These are phyloP conservation scores for Aspergillus ruber DNA, from an alignment of 2,329 filamentous ascomycete genomes.

Conservation along the genomic window DNA sequence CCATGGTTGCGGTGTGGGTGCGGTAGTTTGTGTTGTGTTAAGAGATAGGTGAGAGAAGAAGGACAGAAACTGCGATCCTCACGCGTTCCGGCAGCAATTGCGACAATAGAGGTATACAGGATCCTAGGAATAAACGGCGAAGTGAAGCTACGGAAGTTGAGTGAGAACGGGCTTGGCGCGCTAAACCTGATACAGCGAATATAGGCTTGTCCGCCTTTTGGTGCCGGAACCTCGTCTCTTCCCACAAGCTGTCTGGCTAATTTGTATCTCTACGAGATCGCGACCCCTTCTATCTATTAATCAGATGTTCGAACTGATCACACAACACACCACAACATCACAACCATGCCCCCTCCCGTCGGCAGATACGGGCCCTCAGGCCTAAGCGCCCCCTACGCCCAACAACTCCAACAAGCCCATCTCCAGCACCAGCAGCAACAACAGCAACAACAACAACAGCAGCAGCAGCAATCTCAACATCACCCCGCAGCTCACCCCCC, in stretches of 20 bases:
- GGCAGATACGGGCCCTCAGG: constrained; percentile 53
- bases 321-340: not conserved
- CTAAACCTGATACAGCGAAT: constrained; percentile 25
- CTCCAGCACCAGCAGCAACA: constrained; percentile 36
- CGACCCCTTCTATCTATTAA: not conserved
- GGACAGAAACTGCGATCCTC: constrained; percentile 6
- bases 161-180: constrained; percentile 20
- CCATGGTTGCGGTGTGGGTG: constrained; percentile 42
- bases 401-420: constrained; percentile 17
- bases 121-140: not conserved
- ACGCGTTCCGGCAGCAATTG: constrained; percentile 6
- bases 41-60: constrained; percentile 7
- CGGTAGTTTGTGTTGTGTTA: constrained; percentile 1
- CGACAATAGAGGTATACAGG: constrained; percentile 1
- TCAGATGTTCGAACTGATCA: not conserved
- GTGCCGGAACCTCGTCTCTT: constrained; percentile 3
- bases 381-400: constrained; percentile 54
- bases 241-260: not conserved
- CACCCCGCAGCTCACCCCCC: constrained; percentile 40
- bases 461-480: constrained; percentile 42
- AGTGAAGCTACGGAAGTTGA: constrained; percentile 17
- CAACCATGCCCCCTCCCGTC: constrained; percentile 52
- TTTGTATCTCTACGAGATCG: not conserved
- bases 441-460: constrained; percentile 42
- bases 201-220: constrained; percentile 21